These are phyloP conservation scores for Coprinellus aureogranulatus DNA, from an alignment of 768 basidiomycete species.

Conservation along the genomic window DNA sequence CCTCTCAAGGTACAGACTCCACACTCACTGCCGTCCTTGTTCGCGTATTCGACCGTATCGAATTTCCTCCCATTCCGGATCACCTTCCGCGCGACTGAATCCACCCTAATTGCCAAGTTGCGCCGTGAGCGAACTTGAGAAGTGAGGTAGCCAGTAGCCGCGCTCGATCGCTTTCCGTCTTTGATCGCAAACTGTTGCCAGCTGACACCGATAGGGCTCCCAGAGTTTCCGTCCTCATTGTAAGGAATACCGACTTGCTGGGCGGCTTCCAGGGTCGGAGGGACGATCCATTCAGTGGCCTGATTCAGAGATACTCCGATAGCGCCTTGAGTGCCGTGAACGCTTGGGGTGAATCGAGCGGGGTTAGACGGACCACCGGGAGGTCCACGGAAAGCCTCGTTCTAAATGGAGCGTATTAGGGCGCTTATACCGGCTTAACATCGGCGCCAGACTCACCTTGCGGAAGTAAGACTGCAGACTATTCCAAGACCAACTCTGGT, in stretches of 20 bases:
- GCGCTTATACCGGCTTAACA: background rate
- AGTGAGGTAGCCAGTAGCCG: background rate
- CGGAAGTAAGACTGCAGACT: background rate
- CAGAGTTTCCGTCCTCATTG: background rate
- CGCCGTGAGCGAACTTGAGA: background rate
- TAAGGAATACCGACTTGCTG: conserved; percentile 4
- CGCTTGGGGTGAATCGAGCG: conserved; percentile 15
- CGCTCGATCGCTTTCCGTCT: background rate
- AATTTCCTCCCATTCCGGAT: background rate
- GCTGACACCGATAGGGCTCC: background rate
- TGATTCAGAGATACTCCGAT: conserved; percentile 14
- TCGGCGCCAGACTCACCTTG: background rate
- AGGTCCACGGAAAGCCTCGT: conserved; percentile 17
- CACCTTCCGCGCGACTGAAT: background rate
- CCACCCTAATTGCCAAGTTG: background rate
- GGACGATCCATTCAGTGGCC: conserved; percentile 11
- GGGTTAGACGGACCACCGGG: background rate
- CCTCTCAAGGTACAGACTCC: background rate
- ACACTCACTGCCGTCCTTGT: background rate
- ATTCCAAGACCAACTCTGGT: background rate
- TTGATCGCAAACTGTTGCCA: background rate
- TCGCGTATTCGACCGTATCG: background rate
- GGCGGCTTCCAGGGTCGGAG: conserved; percentile 18
- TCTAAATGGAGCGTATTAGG: background rate
- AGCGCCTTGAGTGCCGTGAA: conserved; percentile 17